A percentile compares a stretch with the other conserved stretches of the same genome.
These are phyloP conservation scores for Eucalyptus erythrocorys DNA, from an alignment of 345 rosid genomes.

Conservation along the genomic window DNA sequence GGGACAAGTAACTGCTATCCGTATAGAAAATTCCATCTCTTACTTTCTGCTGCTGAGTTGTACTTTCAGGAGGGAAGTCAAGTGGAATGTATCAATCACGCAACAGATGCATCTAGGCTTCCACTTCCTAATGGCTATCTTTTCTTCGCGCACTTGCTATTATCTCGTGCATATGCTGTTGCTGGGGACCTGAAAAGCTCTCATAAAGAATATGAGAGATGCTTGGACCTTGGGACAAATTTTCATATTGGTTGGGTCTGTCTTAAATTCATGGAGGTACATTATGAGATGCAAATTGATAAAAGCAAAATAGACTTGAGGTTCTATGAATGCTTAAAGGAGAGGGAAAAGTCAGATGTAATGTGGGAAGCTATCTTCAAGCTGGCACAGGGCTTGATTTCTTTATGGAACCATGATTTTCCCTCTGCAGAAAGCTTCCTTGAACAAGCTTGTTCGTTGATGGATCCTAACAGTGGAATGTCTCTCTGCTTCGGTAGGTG, in stretches of 20 bases:
- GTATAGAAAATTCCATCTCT: slow-evolving; percentile 74
- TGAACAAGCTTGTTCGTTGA: slow-evolving; percentile 48
- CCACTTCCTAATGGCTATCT: slow-evolving; percentile 45
- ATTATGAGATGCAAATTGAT: slow-evolving; percentile 36
- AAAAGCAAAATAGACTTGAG: slow-evolving; percentile 29
- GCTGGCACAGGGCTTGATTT: slow-evolving; percentile 45
- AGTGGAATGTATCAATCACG: slow-evolving; percentile 29
- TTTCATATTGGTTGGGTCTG: slow-evolving; percentile 65
- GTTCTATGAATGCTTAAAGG: slow-evolving; percentile 33
- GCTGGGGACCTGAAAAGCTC: slow-evolving; percentile 24
- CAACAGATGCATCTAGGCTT: slow-evolving; percentile 47
- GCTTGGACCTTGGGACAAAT: slow-evolving; percentile 75
- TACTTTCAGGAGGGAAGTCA: slow-evolving; percentile 48
- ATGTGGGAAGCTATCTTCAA: slow-evolving; percentile 55
- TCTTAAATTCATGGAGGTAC: slow-evolving; percentile 62
- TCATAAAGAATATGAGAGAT: slow-evolving; percentile 44
- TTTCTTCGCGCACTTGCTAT: slow-evolving; percentile 63
- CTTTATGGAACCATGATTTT: slow-evolving; percentile 33
- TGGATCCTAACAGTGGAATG: slow-evolving; percentile 47
- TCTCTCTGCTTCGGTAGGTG: slow-evolving; percentile 68
- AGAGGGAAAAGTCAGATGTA: slow-evolving; percentile 27
- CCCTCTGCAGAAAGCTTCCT: slow-evolving; percentile 52
- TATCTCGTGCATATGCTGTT: slow-evolving; percentile 80
- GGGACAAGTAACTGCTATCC: slow-evolving; percentile 12
- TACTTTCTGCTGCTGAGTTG: slow-evolving; percentile 80